Conservation (phyloP, 306 rosid species). For the Coriaria nepalensis region DNA sequence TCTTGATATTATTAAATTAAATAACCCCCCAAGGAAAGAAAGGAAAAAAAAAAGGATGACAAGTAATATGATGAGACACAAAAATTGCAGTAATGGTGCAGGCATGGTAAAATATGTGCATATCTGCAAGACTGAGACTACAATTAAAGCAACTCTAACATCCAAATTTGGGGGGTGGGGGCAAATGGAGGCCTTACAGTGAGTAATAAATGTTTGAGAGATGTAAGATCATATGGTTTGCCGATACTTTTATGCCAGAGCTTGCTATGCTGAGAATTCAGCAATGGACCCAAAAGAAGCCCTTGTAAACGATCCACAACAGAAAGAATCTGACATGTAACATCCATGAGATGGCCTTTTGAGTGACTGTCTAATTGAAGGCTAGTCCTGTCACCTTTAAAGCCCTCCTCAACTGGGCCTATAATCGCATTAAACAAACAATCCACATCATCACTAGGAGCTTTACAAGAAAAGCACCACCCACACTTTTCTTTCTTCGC, state of each 20-base stretch:
- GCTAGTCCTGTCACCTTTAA: conserved; percentile 30
- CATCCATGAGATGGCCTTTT: conserved; percentile 57
- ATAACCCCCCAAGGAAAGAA: too few species aligned
- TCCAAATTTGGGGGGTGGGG: conserved; percentile 7
- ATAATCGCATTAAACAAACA: conserved; percentile 55
- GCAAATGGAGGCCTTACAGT: conserved; percentile 38
- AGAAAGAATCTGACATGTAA: conserved; percentile 45
- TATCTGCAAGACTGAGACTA: too few species aligned
- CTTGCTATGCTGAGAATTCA: conserved; percentile 41
- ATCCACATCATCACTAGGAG: conserved; percentile 47
- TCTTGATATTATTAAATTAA: neutral
- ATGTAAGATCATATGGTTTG: conserved; percentile 39
- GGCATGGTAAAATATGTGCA: too few species aligned
- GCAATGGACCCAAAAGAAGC: conserved; percentile 85
- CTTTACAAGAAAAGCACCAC: conserved; percentile 82
- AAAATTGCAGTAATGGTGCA: too few species aligned
- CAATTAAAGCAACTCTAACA: conserved; percentile 1
- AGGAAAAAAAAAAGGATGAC: too few species aligned
- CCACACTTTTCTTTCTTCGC: conserved; percentile 74
- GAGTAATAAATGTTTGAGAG: conserved; percentile 55
- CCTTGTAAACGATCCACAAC: conserved; percentile 77
- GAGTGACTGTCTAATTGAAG: conserved; percentile 27
- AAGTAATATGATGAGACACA: too few species aligned
- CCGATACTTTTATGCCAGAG: conserved; percentile 52
- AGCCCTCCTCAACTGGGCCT: conserved; percentile 32